These are phyloP conservation scores for Colletotrichum tanaceti DNA, from an alignment of 2,329 filamentous ascomycete species.

Conservation along the genomic window DNA sequence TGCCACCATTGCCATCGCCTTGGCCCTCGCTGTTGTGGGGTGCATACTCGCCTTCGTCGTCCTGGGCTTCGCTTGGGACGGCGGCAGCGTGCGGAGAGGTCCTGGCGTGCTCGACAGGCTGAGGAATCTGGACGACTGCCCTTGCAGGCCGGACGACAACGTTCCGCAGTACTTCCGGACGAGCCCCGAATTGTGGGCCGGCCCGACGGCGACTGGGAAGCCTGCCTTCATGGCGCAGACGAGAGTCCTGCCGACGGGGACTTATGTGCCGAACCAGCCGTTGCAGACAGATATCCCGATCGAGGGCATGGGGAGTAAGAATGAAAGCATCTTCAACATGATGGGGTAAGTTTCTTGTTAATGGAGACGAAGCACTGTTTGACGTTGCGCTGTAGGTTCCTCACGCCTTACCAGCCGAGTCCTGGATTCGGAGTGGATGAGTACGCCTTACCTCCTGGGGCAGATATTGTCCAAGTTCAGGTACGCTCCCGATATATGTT, in stretches of 20 bases:
- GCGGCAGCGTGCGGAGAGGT: constrained; percentile 29
- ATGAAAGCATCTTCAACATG: constrained; percentile 76
- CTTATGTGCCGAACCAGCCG: constrained; percentile 76
- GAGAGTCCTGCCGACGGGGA: constrained; percentile 72
- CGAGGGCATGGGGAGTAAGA: constrained; percentile 64
- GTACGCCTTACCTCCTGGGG: constrained; percentile 73
- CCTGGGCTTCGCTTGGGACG: constrained; percentile 47
- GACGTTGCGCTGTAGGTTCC: constrained; percentile 51
- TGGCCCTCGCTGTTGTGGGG: constrained; percentile 48
- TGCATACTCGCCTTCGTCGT: constrained; percentile 53
- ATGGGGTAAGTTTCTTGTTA: constrained; percentile 62
- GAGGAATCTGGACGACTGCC: constrained; percentile 44
- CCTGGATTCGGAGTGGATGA: constrained; percentile 81
- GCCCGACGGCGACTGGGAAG: constrained; percentile 76
- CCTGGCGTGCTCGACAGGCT: constrained; percentile 41
- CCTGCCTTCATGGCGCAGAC: constrained; percentile 79
- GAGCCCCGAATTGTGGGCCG: constrained; percentile 68
- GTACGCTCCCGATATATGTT: constrained; percentile 43
- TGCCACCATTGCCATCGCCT: constrained; percentile 24
- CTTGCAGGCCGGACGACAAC: constrained; percentile 49
- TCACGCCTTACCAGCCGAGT: constrained; percentile 77
- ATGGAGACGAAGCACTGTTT: background rate
- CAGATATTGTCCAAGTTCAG: constrained; percentile 76
- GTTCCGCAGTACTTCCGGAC: constrained; percentile 75
- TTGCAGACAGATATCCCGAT: constrained; percentile 79